Evolutionary conservation across 768 basidiomycete genomes (phyloP).

Genomic region (Heimioporus sp.): DNA sequence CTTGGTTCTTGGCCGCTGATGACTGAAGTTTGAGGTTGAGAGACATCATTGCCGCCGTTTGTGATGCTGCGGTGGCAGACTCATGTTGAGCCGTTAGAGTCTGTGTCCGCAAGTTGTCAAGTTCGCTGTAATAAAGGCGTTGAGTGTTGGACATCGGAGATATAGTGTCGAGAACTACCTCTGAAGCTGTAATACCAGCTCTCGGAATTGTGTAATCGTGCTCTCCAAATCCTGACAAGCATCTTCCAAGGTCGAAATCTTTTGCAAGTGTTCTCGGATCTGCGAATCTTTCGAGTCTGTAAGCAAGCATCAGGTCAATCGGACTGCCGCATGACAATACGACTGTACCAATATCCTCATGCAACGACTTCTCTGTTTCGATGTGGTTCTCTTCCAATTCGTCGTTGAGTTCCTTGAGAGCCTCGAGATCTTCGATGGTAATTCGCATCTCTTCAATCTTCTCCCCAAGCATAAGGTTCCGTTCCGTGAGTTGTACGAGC

Average conservation of each 20-base stretch:
- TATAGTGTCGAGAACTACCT: conserved; percentile 41
- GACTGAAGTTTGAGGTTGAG: conserved; percentile 94
- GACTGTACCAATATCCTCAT: conserved; percentile 79
- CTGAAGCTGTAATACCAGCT: conserved; percentile 83
- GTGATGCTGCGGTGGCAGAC: conserved; percentile 78
- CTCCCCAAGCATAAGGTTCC: conserved; percentile 91
- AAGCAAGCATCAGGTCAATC: not conserved
- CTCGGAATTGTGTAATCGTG: conserved; percentile 91
- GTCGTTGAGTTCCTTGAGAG: conserved; percentile 93
- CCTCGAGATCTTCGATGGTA: conserved; percentile 94
- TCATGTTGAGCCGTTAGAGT: conserved; percentile 84
- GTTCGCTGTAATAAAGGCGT: conserved; percentile 55
- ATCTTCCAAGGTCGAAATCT: conserved; percentile 71
- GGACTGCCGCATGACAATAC: not conserved
- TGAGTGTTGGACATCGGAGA: conserved; percentile 5
- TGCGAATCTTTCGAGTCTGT: conserved; percentile 69
- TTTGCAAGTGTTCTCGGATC: conserved; percentile 63
- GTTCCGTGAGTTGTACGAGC: conserved; percentile 91
- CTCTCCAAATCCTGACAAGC: conserved; percentile 79
- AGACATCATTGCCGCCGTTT: conserved; percentile 92
- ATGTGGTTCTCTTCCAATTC: conserved; percentile 96
- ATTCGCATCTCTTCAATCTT: conserved; percentile 98
- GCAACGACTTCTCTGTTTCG: conserved; percentile 88
- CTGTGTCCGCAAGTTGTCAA: conserved; percentile 78
- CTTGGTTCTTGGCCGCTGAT: conserved; percentile 86